Base-by-base conservation (phyloP, 352 stramenopile species). In the Globisporangium lucens region DNA sequence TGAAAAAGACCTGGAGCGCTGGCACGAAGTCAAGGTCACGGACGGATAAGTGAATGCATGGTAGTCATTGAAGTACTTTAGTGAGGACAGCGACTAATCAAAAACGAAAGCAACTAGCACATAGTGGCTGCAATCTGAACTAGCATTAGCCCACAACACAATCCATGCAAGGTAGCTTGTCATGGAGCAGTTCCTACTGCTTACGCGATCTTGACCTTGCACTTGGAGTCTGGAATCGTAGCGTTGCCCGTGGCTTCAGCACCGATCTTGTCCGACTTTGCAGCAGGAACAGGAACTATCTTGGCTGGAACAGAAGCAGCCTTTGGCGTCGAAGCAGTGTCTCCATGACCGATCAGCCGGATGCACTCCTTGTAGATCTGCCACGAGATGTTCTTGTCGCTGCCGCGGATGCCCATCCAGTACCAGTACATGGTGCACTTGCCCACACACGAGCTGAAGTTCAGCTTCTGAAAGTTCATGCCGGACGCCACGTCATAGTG, bases 341-440 rank as follows among this genome's bases (percentile, higher is more conserved):
- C 24, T 24, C 24, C 24, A 24, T 24, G 30, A 35, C 24, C 52
- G 17, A 57, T 35, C 3, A 78, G 30, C 12, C 73, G 71, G 29
- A 83, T 70, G 33, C 75, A 84, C 13, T 77, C 72, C 72, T 84
- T 84, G 68, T 84, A 84, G 43, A 84, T 72, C 29, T 82, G 75
- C 71, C 75, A 84, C 60, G 77, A 84, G 61, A 72, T 75, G 29
- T 62, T 67, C 51, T 79, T 65, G 2, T 69, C 27, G n/a, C 22
- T 27, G 51, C 27, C 4, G 55, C 30, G 55, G 4, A 60, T n/a
- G 29, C 55, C 55, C 15, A 47, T 38, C 17, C 55, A 60, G 55
- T 60, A 46, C 55, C 15, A 46, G 2, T 15, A 43, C 30, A 60
- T 38, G 5, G 30, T 60, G 29, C 55, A 60, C 6, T 15, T 38